Evolutionary conservation across 768 basidiomycete genomes (phyloP).

Genomic region (Tubosaeta sp.): DNA sequence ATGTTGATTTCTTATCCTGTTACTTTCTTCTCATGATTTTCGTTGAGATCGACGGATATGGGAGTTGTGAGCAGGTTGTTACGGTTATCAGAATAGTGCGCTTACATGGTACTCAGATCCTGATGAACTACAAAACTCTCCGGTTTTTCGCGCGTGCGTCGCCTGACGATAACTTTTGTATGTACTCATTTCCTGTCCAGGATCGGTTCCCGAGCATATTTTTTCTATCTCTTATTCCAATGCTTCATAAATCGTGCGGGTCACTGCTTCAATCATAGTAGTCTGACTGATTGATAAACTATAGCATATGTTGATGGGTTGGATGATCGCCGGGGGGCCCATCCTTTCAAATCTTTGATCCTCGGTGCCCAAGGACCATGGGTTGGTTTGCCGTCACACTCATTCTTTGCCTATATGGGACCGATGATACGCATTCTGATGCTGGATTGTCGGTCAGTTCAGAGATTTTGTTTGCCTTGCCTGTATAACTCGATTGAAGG

Average conservation of each 20-base stretch:
- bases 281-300: neutral
- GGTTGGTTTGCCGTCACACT: conserved; percentile 78
- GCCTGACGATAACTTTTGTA: neutral
- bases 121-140: conserved; percentile 67
- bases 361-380: conserved; percentile 76
- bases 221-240: conserved; percentile 93
- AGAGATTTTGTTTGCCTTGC: neutral
- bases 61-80: conserved; percentile 58
- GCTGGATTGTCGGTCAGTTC: conserved; percentile 72
- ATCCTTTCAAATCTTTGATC: conserved; percentile 67
- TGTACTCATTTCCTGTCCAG: conserved; percentile 31
- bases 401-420: conserved; percentile 74
- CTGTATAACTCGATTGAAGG: conserved; percentile 36
- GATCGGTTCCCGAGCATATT: conserved; percentile 83
- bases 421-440: conserved; percentile 72
- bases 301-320: conserved; percentile 58
- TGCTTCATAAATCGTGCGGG: conserved; percentile 76
- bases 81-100: neutral
- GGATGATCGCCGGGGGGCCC: conserved; percentile 54
- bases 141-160: conserved; percentile 64
- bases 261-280: conserved; percentile 2
- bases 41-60: conserved; percentile 72
- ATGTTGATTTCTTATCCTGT: conserved; percentile 13
- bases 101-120: conserved; percentile 51
- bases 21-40: neutral